A percentile compares a stretch with the other conserved stretches of the same genome.
Evolutionary conservation across 2,329 filamentous ascomycete genomes (phyloP).

Genomic region (Phaeophleospora eucalypticola): DNA sequence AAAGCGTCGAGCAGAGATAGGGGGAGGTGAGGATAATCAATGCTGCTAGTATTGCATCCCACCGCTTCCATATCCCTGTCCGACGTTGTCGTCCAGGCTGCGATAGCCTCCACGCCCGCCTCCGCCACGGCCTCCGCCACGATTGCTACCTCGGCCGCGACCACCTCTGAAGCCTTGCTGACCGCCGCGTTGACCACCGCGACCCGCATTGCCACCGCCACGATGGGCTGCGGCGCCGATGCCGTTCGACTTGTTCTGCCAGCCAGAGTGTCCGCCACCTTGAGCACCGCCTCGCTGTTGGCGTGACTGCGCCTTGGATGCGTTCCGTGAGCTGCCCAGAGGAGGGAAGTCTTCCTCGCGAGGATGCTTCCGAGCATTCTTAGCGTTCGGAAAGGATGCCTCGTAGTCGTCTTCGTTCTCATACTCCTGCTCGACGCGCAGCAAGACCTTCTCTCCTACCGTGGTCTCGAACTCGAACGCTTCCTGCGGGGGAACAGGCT

Average conservation of each 20-base stretch:
- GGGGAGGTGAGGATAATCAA: constrained; percentile 4
- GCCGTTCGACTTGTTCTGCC: constrained; percentile 13
- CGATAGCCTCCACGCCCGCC: constrained; percentile 35
- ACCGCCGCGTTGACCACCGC: constrained; percentile 29
- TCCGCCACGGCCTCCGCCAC: constrained; percentile 28
- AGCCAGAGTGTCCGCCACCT: background rate
- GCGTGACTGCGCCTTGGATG: constrained; percentile 22
- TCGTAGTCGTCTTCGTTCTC: constrained; percentile 60
- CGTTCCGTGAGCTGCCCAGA: constrained; percentile 24
- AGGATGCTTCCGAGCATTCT: constrained; percentile 59
- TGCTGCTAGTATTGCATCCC: constrained; percentile 34
- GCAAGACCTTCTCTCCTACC: constrained; percentile 79
- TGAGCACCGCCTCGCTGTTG: constrained; percentile 23
- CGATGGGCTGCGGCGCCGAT: constrained; percentile 24
- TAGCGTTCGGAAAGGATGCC: constrained; percentile 57
- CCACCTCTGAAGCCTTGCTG: constrained; percentile 37
- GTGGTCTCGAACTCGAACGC: constrained; percentile 74
- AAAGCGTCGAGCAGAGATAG: background rate
- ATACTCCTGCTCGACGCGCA: constrained; percentile 74
- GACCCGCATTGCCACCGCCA: constrained; percentile 36
- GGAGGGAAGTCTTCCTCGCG: constrained; percentile 50
- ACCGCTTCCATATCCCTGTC: constrained; percentile 30
- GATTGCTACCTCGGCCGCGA: constrained; percentile 21
- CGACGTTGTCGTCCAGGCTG: constrained; percentile 42
- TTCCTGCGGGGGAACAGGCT: constrained; percentile 66